A percentile compares a stretch with the other conserved stretches of the same genome.
These are phyloP conservation scores for Cladosporium sp. DNA, from an alignment of 2,329 filamentous ascomycete genomes.

Conservation along the genomic window DNA sequence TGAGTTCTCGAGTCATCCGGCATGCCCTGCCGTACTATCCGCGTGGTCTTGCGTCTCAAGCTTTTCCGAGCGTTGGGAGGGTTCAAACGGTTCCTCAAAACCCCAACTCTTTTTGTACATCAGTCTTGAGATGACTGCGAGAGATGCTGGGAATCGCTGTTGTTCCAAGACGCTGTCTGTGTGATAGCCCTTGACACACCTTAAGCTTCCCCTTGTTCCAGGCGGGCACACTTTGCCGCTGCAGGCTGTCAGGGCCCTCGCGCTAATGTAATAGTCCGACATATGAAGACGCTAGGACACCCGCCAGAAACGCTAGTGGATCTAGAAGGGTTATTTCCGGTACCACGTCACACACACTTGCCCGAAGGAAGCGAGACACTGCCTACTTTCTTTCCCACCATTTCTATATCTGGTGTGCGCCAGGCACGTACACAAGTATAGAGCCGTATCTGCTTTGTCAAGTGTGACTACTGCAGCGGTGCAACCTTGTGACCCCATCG, in stretches of 20 bases:
- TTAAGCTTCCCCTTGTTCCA: neutral
- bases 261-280: constrained; percentile 9
- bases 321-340: constrained; percentile 16
- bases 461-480: neutral
- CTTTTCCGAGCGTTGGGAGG: constrained; percentile 12
- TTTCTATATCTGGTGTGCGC: constrained; percentile 1
- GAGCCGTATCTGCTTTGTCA: neutral
- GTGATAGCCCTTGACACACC: neutral
- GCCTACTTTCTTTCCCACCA: neutral
- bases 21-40: constrained; percentile 6
- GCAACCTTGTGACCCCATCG: neutral
- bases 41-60: constrained; percentile 9
- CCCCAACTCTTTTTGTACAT: constrained; percentile 7
- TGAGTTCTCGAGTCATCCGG: constrained; percentile 8
- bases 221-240: neutral
- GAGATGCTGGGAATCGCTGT: neutral
- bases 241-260: neutral
- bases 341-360: neutral
- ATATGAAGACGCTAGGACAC: constrained; percentile 9
- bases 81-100: constrained; percentile 1
- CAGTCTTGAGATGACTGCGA: neutral
- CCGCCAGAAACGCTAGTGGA: constrained; percentile 8
- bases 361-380: neutral
- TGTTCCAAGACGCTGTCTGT: neutral
- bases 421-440: neutral